A percentile compares a stretch with the other conserved stretches of the same genome.
These are phyloP conservation scores for Dendrocalamus latiflorus DNA, from an alignment of 202 grass and related monocot genomes.

Conservation along the genomic window DNA sequence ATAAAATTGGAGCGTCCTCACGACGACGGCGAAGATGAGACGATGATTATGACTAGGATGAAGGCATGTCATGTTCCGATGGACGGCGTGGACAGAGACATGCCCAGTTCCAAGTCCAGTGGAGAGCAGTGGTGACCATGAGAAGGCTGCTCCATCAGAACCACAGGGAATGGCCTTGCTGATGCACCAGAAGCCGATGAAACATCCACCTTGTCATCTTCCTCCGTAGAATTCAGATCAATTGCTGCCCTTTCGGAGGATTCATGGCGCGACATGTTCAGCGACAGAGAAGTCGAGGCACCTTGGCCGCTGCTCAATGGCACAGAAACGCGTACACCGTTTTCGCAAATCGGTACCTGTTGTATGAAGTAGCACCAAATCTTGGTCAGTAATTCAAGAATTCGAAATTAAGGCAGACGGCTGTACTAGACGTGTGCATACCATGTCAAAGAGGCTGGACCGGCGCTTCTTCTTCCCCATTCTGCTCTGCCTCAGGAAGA, in stretches of 20 bases:
- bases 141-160: slow-evolving; percentile 22
- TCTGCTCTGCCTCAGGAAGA: slow-evolving; percentile 83
- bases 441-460: slow-evolving; percentile 84
- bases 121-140: slow-evolving; percentile 30
- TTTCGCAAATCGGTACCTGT: slow-evolving; percentile 49
- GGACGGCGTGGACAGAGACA: slow-evolving; percentile 36
- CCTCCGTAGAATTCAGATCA: slow-evolving; percentile 39
- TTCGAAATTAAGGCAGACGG: too few relatives aligned
- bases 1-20: background rate
- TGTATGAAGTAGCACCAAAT: background rate
- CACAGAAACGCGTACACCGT: background rate
- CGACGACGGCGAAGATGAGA: background rate
- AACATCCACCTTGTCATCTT: background rate
- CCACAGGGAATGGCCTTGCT: background rate
- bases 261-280: background rate
- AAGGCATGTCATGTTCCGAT: slow-evolving; percentile 33
- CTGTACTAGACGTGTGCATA: background rate
- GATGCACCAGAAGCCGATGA: background rate
- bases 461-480: slow-evolving; percentile 76
- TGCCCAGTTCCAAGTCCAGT: slow-evolving; percentile 46
- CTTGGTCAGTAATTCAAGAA: background rate
- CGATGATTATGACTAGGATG: background rate
- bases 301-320: background rate
- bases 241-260: slow-evolving; percentile 7
- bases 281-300: slow-evolving; percentile 28